phyloP scores from a whole-genome alignment of 176 grass and related monocot species.

The Zizania latifolia region DNA sequence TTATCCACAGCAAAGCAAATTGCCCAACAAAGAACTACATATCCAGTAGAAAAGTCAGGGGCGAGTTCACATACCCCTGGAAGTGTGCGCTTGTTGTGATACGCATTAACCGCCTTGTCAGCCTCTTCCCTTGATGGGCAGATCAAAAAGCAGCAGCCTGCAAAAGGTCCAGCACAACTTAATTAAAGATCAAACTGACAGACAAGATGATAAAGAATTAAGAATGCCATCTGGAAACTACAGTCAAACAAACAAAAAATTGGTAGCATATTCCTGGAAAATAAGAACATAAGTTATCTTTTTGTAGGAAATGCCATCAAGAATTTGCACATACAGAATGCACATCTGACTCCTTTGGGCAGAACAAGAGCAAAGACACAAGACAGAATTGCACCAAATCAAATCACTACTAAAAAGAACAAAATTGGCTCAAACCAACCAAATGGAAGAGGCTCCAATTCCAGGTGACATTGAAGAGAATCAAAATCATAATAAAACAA shows the following conservation, averaged over 20 bases:
- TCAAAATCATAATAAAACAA: neutral
- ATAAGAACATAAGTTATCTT: neutral
- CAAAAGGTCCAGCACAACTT: conserved; percentile 14
- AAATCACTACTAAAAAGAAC: neutral
- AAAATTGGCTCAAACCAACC: conserved; percentile 2
- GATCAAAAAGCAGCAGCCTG: conserved; percentile 83
- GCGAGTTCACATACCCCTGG: conserved; percentile 58
- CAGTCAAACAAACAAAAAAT: neutral
- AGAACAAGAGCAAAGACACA: neutral
- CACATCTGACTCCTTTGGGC: neutral
- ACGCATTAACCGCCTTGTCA: conserved; percentile 90
- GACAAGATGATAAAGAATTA: neutral
- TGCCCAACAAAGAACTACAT: neutral
- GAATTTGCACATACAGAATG: neutral
- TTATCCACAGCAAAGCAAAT: neutral
- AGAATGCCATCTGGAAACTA: neutral
- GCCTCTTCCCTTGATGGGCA: conserved; percentile 87
- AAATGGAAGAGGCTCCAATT: neutral
- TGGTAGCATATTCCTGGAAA: neutral
- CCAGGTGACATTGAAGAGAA: neutral
- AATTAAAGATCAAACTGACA: conserved; percentile 10
- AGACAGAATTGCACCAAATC: neutral
- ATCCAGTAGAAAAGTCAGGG: neutral
- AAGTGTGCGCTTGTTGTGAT: conserved; percentile 84
- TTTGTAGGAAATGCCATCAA: neutral